phyloP scores from a whole-genome alignment of 108 stramenopile genomes.

The Cyclotella baltica region DNA sequence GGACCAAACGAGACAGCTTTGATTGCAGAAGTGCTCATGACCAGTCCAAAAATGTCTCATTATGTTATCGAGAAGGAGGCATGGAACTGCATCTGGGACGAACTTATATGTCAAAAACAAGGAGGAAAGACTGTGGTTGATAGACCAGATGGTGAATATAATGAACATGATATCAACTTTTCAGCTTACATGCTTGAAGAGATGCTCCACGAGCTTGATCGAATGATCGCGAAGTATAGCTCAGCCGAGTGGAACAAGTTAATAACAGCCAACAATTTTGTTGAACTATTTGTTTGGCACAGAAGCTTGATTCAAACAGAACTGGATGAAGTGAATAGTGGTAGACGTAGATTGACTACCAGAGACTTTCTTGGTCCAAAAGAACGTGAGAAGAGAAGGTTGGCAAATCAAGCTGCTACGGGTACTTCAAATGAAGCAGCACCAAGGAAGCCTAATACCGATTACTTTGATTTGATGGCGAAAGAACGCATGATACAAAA shows the following conservation, averaged over 20 bases:
- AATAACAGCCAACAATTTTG: conserved; percentile 37
- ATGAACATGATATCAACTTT: conserved; percentile 6
- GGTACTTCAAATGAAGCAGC: background rate
- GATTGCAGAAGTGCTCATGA: conserved; percentile 29
- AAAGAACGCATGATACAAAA: background rate
- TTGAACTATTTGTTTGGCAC: conserved; percentile 37
- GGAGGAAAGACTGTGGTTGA: conserved; percentile 33
- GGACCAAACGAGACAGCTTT: conserved; percentile 28
- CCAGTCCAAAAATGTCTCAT: conserved; percentile 13
- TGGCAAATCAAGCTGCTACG: background rate
- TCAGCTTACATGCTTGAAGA: conserved; percentile 8
- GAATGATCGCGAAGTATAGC: conserved; percentile 45
- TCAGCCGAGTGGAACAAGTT: conserved; percentile 27
- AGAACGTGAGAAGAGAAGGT: conserved; percentile 4
- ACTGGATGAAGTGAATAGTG: conserved; percentile 34
- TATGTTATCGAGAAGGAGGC: conserved; percentile 34
- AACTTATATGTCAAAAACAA: conserved; percentile 27
- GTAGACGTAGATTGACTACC: conserved; percentile 27
- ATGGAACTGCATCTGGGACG: conserved; percentile 50
- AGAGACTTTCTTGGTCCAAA: conserved; percentile 48
- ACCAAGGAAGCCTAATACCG: background rate
- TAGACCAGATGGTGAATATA: background rate
- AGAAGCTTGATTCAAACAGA: conserved; percentile 20
- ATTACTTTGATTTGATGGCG: conserved; percentile 5
- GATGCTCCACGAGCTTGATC: conserved; percentile 39